A percentile compares a stretch with the other conserved stretches of the same genome.
phyloP scores from a whole-genome alignment of 306 rosid genomes.

The Medicago lupulina region DNA sequence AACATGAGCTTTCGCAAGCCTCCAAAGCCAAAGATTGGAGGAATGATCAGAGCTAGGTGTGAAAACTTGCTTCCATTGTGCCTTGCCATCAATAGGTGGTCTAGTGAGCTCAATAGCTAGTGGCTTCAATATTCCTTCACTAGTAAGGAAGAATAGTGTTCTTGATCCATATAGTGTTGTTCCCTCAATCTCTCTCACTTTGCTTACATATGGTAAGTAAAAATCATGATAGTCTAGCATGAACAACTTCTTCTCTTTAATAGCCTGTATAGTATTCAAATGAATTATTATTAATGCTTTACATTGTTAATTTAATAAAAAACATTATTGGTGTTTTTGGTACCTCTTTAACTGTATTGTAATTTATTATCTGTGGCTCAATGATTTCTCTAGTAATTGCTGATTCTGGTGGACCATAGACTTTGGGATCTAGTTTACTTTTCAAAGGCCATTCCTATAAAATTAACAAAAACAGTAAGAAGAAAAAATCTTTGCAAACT shows the following conservation, averaged over 20 bases:
- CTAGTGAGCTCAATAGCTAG: conserved; percentile 57
- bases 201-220: conserved; percentile 52
- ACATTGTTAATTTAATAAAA: neutral
- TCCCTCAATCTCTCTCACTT: conserved; percentile 51
- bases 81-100: conserved; percentile 43
- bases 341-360: conserved; percentile 52
- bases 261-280: conserved; percentile 40
- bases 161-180: conserved; percentile 57
- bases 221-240: conserved; percentile 58
- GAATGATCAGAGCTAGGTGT: conserved; percentile 41
- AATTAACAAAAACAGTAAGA: neutral
- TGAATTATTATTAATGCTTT: neutral
- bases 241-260: conserved; percentile 51
- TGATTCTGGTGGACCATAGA: conserved; percentile 60
- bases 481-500: neutral
- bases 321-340: neutral
- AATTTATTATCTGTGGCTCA: conserved; percentile 43
- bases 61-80: conserved; percentile 56
- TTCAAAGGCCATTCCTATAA: conserved; percentile 57
- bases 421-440: conserved; percentile 49
- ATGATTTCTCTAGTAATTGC: conserved; percentile 55
- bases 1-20: conserved; percentile 59
- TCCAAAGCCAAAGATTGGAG: conserved; percentile 56
- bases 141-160: conserved; percentile 50
- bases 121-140: conserved; percentile 56